Conservation (phyloP, 805 yeast species). For the Spathaspora arborariae region DNA sequence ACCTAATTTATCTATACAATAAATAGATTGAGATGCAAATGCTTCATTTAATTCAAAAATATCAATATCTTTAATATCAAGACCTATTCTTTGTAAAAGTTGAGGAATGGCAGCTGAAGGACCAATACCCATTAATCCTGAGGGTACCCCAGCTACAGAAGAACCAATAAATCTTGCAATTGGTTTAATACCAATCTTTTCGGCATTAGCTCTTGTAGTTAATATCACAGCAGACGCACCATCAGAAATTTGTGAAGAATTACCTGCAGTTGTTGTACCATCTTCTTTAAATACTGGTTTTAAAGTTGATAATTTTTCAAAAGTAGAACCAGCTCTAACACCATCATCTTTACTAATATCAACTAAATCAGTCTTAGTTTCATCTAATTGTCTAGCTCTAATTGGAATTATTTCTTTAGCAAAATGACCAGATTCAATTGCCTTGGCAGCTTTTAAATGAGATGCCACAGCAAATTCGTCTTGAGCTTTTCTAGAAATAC, state of each 20-base stretch:
- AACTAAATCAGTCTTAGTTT: conserved; percentile 9
- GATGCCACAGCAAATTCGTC: conserved; percentile 23
- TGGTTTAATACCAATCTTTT: conserved; percentile 25
- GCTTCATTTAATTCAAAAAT: conserved; percentile 35
- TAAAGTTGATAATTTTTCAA: conserved; percentile 23
- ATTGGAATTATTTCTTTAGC: conserved; percentile 18
- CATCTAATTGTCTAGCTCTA: conserved; percentile 11
- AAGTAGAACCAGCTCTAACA: conserved; percentile 20
- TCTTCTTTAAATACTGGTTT: conserved; percentile 28
- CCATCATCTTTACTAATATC: conserved; percentile 26
- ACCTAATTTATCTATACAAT: conserved; percentile 23
- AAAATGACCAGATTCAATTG: conserved; percentile 21
- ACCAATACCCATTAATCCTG: conserved; percentile 33
- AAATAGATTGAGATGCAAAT: conserved; percentile 32
- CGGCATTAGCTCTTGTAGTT: conserved; percentile 32
- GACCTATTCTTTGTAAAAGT: conserved; percentile 17
- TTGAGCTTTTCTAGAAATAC: conserved; percentile 21
- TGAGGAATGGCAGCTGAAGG: conserved; percentile 33
- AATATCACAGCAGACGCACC: conserved; percentile 34
- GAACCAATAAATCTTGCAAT: conserved; percentile 27
- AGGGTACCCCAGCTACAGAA: conserved; percentile 32
- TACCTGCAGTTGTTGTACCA: conserved; percentile 34
- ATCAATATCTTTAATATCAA: conserved; percentile 22
- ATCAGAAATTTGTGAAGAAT: conserved; percentile 34
- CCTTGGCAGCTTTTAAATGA: conserved; percentile 20